Evolutionary conservation across 257 asterid species (phyloP).

Genomic region (Ehretia macrophylla): DNA sequence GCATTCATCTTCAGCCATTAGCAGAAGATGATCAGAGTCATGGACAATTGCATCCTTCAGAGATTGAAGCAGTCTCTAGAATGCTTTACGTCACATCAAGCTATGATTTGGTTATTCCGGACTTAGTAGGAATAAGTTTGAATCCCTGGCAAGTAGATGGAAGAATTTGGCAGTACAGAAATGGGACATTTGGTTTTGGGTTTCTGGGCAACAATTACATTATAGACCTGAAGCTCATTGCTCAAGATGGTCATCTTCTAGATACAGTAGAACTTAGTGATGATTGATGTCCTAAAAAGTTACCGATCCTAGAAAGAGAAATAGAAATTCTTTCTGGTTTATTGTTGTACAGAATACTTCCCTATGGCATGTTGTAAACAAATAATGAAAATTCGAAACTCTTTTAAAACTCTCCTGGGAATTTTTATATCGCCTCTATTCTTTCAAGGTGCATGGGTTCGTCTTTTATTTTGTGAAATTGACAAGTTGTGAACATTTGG

Average conservation of each 20-base stretch:
- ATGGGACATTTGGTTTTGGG: conserved; percentile 83
- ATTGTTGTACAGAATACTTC: not conserved
- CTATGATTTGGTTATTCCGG: conserved; percentile 72
- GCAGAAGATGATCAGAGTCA: conserved; percentile 28
- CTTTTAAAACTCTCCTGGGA: not conserved
- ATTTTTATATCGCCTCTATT: not conserved
- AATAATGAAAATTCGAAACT: not conserved
- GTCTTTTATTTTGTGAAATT: too few species aligned
- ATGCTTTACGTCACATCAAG: conserved; percentile 73
- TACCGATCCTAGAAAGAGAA: not conserved
- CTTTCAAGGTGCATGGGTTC: not conserved
- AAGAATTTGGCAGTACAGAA: conserved; percentile 67
- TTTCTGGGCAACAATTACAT: conserved; percentile 55
- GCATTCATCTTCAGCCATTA: conserved; percentile 56
- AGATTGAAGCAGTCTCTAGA: conserved; percentile 34
- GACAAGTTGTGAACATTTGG: too few species aligned
- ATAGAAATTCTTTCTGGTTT: not conserved
- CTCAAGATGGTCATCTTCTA: conserved; percentile 43
- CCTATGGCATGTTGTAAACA: not conserved
- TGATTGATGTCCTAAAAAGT: conserved; percentile 16
- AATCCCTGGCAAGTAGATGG: conserved; percentile 66
- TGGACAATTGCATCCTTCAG: conserved; percentile 26
- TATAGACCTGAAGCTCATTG: conserved; percentile 65
- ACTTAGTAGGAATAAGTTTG: conserved; percentile 34
- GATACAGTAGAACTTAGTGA: conserved; percentile 36